Percentiles rank a stretch among this genome's conserved stretches.
phyloP scores from a whole-genome alignment of 345 rosid species.

The Pugionium cornutum region DNA sequence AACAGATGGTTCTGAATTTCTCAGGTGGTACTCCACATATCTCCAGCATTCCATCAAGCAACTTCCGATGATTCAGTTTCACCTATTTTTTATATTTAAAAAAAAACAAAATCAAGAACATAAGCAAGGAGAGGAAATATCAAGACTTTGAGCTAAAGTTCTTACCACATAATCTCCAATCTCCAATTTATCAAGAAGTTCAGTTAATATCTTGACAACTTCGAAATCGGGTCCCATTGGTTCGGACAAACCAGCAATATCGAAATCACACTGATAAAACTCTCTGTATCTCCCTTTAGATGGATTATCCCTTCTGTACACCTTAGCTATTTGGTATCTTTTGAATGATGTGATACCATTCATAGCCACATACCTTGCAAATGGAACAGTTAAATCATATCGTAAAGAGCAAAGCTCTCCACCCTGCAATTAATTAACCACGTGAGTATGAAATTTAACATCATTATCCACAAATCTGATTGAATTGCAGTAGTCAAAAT shows the following conservation, averaged over 20 bases:
- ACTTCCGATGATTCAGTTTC: constrained; percentile 85
- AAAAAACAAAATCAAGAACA: constrained; percentile 6
- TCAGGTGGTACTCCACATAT: constrained; percentile 92
- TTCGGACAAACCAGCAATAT: constrained; percentile 84
- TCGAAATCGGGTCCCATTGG: constrained; percentile 97
- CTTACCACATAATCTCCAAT: constrained; percentile 90
- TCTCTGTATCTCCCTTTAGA: constrained; percentile 94
- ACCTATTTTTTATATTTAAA: constrained; percentile 44
- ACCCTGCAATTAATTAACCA: constrained; percentile 56
- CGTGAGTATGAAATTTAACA: constrained; percentile 4
- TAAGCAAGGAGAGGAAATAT: constrained; percentile 4
- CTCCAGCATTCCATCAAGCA: constrained; percentile 93
- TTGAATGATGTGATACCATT: constrained; percentile 78
- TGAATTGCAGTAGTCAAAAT: neutral
- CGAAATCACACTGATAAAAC: constrained; percentile 96
- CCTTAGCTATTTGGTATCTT: constrained; percentile 89
- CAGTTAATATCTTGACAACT: constrained; percentile 68
- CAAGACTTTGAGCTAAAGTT: neutral
- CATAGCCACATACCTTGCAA: constrained; percentile 91
- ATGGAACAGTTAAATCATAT: constrained; percentile 93
- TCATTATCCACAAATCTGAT: neutral
- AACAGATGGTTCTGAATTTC: constrained; percentile 91
- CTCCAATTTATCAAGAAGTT: constrained; percentile 72
- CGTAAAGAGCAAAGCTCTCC: constrained; percentile 95
- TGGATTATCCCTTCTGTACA: constrained; percentile 92